Evolutionary conservation across 805 yeast species (phyloP).

Genomic region (Candida insectorum): DNA sequence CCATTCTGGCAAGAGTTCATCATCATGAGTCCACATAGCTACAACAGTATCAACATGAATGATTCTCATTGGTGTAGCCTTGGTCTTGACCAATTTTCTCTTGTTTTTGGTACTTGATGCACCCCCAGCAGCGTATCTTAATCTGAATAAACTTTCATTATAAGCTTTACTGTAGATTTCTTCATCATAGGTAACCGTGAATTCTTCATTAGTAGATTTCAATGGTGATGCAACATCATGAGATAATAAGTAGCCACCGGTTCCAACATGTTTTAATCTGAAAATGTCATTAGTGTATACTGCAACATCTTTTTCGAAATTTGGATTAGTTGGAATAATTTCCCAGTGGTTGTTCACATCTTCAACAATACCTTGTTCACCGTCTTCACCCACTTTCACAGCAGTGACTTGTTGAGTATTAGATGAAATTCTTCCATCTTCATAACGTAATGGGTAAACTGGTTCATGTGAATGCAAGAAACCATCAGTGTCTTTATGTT

Average conservation of each 20-base stretch:
- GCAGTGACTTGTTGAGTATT: constrained; percentile 94
- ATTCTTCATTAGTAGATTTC: constrained; percentile 90
- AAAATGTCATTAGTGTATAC: constrained; percentile 70
- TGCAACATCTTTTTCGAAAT: constrained; percentile 35
- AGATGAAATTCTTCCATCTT: constrained; percentile 93
- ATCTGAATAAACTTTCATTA: constrained; percentile 75
- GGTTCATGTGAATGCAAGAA: constrained; percentile 78
- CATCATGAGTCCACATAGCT: constrained; percentile 91
- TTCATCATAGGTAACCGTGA: constrained; percentile 68
- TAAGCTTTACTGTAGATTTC: constrained; percentile 46
- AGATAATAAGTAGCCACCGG: constrained; percentile 76
- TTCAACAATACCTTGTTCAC: constrained; percentile 19
- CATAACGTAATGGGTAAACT: constrained; percentile 85
- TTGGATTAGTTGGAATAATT: constrained; percentile 57
- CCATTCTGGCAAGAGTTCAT: constrained; percentile 89
- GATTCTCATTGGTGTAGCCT: constrained; percentile 64
- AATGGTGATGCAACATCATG: constrained; percentile 97
- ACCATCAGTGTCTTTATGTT: constrained; percentile 77
- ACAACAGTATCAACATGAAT: constrained; percentile 85
- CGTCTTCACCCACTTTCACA: constrained; percentile 31
- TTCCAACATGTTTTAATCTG: constrained; percentile 76
- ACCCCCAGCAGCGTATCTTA: constrained; percentile 47
- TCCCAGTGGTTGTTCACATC: constrained; percentile 83
- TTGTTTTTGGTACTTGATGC: constrained; percentile 42
- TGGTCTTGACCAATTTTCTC: constrained; percentile 59